A percentile compares a stretch with the other conserved stretches of the same genome.
Evolutionary conservation across 768 basidiomycete genomes (phyloP).

Genomic region (Leccinum barrowsii): DNA sequence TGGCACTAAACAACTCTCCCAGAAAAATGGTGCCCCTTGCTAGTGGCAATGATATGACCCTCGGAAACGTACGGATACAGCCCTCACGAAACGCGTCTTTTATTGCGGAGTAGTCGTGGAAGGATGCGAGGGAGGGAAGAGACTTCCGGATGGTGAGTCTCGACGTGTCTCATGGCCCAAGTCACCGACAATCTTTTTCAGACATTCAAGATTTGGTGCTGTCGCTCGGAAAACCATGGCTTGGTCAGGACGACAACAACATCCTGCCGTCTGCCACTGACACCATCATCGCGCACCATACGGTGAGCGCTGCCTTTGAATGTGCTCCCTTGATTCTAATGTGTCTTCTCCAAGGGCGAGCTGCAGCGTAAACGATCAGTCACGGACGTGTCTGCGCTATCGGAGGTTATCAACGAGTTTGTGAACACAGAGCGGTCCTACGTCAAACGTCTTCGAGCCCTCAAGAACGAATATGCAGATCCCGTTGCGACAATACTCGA

Average conservation of each 20-base stretch:
- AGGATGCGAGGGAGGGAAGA: slow-evolving; percentile 66
- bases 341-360: slow-evolving; percentile 16
- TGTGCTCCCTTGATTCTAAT: slow-evolving; percentile 10
- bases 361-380: slow-evolving; percentile 50
- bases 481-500: slow-evolving; percentile 87
- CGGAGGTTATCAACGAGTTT: slow-evolving; percentile 80
- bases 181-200: slow-evolving; percentile 29
- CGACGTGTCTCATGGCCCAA: not conserved
- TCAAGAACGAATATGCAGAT: slow-evolving; percentile 88
- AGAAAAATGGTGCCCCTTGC: slow-evolving; percentile 72
- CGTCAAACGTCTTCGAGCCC: slow-evolving; percentile 72
- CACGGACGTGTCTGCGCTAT: slow-evolving; percentile 62
- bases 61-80: slow-evolving; percentile 36
- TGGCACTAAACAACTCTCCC: slow-evolving; percentile 69
- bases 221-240: slow-evolving; percentile 68
- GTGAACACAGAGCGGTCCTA: slow-evolving; percentile 89
- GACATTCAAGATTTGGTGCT: slow-evolving; percentile 78
- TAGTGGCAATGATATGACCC: slow-evolving; percentile 57
- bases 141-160: slow-evolving; percentile 61
- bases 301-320: slow-evolving; percentile 38
- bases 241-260: slow-evolving; percentile 46
- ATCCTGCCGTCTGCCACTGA: slow-evolving; percentile 42
- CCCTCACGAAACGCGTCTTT: slow-evolving; percentile 76
- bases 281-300: slow-evolving; percentile 35
- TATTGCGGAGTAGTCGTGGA: slow-evolving; percentile 90